Base-by-base conservation (phyloP, 495 filamentous ascomycete genomes). In the Cryomyces antarcticus region DNA sequence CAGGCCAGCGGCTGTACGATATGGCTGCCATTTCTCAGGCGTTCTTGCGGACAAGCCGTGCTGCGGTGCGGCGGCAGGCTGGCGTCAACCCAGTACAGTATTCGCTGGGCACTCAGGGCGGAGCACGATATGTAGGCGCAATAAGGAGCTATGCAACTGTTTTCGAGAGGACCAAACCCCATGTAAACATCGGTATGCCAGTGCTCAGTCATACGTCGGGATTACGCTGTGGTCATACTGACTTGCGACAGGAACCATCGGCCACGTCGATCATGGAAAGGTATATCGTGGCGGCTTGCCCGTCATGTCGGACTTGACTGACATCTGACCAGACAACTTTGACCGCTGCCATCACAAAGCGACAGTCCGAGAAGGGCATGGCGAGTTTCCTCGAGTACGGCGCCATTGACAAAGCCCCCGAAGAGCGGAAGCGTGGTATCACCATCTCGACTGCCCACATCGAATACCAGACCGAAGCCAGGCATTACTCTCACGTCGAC, bases 241-340 rank as follows among this genome's bases (percentile, higher is more conserved):
- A 7, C 7, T 31, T 7, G 11, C 12, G 10, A n/a, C 37, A 88
- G 82, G 86, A 62, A 97, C 89, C 51, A 97, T 97, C 67, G 89
- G 89, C 49, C 89, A 97, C 68, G 89, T 97, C 62, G 89, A 97
- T 73, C 89, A 97, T 65, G 89, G 89, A 68, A 97, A 97, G 79
- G 88, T 92, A 62, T 52, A 41, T 41, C 35, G 10, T 28, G 12
- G 37, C 30, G 11, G 7, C 7, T n/a, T n/a, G n/a, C n/a, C n/a
- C n/a, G n/a, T n/a, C n/a, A n/a, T n/a, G n/a, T n/a, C n/a, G 43
- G 35, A 38, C 37, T n/a, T 28, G 42, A 30, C 41, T 50, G 38
- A 51, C 35, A n/a, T 13, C 30, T 33, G 9, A 13, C 30, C 41
- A 95, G 89, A 97, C 89, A 43, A 95, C 88, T 47, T 73, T 97